Evolutionary conservation across 225 moss, liverwort and hornwort genomes (phyloP).

Genomic region (Bryum argenteum): DNA sequence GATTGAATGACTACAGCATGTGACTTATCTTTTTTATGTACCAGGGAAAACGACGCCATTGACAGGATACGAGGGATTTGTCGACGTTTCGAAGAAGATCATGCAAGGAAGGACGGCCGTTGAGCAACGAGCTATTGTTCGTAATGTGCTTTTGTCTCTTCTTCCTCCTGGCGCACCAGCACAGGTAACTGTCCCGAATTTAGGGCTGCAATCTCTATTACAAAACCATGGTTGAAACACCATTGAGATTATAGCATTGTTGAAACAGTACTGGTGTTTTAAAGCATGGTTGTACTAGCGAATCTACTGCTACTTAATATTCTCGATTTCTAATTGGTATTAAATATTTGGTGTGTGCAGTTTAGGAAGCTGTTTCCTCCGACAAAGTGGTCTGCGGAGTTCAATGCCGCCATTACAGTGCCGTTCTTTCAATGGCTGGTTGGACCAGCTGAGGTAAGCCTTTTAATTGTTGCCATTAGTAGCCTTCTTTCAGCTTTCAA

Average conservation of each 20-base stretch:
- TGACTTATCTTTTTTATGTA: too few species aligned
- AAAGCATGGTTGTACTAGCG: too few species aligned
- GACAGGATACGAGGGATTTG: constrained; percentile 91
- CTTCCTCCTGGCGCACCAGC: constrained; percentile 94
- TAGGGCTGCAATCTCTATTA: not conserved
- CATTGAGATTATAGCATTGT: too few species aligned
- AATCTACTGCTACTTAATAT: too few species aligned
- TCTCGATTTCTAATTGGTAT: too few species aligned
- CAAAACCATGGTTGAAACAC: too few species aligned
- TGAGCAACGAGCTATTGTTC: constrained; percentile 86
- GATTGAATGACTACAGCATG: too few species aligned
- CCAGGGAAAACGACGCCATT: constrained; percentile 71
- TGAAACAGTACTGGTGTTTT: too few species aligned
- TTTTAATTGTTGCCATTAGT: too few species aligned
- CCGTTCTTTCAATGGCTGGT: constrained; percentile 98
- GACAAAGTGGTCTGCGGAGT: constrained; percentile 90
- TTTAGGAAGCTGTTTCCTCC: constrained; percentile 95
- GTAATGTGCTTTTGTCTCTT: constrained; percentile 81
- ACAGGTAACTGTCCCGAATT: constrained; percentile 39
- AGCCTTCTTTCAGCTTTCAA: too few species aligned
- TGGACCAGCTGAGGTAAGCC: constrained; percentile 80
- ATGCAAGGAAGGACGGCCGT: constrained; percentile 91
- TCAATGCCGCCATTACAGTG: constrained; percentile 95
- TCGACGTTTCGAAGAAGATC: constrained; percentile 86
- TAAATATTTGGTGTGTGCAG: constrained; percentile 43